Base-by-base conservation (phyloP, 2,329 filamentous ascomycete species). In the Colletotrichum sidae region DNA sequence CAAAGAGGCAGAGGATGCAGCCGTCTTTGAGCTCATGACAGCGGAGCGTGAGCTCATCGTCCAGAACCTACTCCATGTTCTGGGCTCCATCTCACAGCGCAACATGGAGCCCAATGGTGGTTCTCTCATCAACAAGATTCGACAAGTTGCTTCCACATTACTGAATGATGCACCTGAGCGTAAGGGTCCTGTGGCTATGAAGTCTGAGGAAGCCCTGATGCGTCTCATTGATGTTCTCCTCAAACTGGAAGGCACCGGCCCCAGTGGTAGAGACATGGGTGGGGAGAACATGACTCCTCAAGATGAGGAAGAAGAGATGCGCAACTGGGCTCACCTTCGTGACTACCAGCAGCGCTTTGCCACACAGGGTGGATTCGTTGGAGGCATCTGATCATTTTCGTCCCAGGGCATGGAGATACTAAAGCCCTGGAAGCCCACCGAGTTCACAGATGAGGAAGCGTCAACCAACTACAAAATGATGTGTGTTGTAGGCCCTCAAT, bases 1-100 rank as follows among this genome's bases (percentile, higher is more conserved):
- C 0, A 80, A 81, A 34, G 79, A 81, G 42, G 80, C 79, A 59
- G 78, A 81, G 49, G 74, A 83, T 53, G 79, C 79, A 12, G 76
- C 78, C 7, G 86, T 89, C 25, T 84, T 89, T 58, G 82, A 84
- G 4, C 83, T 87, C 73, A 93, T 97, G 87, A 83, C 85, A 2
- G 82, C 88, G 25, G 94, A 97, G 80, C 87, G 92, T 4, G 92
- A 94, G 71, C 83, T 88, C n/a, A 93, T 97, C 38, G 89, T 96
- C 10, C 89, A 92, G 69, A 90, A 94, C 75, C 84, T 97, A 2
- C 84, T 96, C 1, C 83, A 88, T 3, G 89, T 96, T 3, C 81
- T 97, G 6, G 86, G 87, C 34, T 92, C 88, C 60, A 92, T 97
- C 70, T 92, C 91, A 52, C 92, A 95, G 81, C 88, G 92, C 65